Percentiles rank a stretch among this genome's conserved stretches.
phyloP scores from a whole-genome alignment of 148 eudicot species.

The Dysphania ambrosioides region DNA sequence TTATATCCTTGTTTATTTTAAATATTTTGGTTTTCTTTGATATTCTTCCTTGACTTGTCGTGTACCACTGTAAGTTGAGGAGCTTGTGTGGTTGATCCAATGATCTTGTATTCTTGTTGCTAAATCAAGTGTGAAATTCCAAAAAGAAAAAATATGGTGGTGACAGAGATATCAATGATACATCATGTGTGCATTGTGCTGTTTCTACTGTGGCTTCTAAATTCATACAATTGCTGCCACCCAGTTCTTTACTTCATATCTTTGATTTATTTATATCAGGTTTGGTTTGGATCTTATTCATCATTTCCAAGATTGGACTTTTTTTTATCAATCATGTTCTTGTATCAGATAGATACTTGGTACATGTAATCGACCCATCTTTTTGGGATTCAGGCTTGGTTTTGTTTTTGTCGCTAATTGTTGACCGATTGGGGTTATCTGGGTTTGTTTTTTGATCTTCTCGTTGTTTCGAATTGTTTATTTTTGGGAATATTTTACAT shows the following conservation, averaged over 20 bases:
- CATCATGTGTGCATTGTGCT: slow-evolving; percentile 73
- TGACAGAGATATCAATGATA: slow-evolving; percentile 51
- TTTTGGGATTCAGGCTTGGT: too few species aligned
- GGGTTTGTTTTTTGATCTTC: too few species aligned
- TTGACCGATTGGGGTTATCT: not conserved
- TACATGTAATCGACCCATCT: too few species aligned
- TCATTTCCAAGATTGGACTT: not conserved
- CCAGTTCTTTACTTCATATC: slow-evolving; percentile 46
- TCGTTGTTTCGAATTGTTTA: not conserved
- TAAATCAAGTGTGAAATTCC: not conserved
- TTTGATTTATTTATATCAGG: slow-evolving; percentile 60
- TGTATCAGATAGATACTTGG: too few species aligned
- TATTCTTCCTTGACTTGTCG: too few species aligned
- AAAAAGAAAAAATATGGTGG: slow-evolving; percentile 22
- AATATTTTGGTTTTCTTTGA: too few species aligned
- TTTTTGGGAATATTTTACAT: not conserved
- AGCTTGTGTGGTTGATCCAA: too few species aligned
- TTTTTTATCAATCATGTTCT: too few species aligned
- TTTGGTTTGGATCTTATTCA: slow-evolving; percentile 22
- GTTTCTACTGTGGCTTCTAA: slow-evolving; percentile 52
- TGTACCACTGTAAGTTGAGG: too few species aligned
- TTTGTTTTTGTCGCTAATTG: too few species aligned
- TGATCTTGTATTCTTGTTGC: not conserved
- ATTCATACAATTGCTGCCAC: slow-evolving; percentile 43
- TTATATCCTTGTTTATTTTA: too few species aligned